Conservation (phyloP, 2,329 filamentous ascomycete genomes). For the Neurospora sp. region DNA sequence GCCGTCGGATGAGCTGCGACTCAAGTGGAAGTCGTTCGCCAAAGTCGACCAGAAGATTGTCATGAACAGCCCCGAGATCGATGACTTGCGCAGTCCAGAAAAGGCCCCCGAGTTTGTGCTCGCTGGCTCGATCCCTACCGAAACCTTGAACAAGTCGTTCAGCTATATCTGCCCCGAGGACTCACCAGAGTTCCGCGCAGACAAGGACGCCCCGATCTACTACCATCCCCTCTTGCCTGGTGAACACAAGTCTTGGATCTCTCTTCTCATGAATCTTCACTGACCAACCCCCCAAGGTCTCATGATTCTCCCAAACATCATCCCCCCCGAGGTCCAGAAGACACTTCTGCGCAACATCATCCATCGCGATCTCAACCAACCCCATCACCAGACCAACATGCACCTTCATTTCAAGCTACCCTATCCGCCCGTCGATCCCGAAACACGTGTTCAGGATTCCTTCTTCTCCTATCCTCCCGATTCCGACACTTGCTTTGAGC, state of each 20-base stretch:
- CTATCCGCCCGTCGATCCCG: slow-evolving; percentile 15
- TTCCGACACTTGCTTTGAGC: slow-evolving; percentile 45
- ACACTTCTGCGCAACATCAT: slow-evolving; percentile 63
- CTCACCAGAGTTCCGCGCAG: slow-evolving; percentile 20
- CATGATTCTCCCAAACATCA: slow-evolving; percentile 62
- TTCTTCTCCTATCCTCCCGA: slow-evolving; percentile 44
- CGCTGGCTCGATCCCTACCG: slow-evolving; percentile 31
- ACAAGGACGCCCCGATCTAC: slow-evolving; percentile 42
- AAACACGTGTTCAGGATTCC: slow-evolving; percentile 24
- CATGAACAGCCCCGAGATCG: slow-evolving; percentile 43
- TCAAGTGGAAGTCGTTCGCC: slow-evolving; percentile 66
- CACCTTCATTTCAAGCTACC: slow-evolving; percentile 27
- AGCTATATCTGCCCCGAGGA: slow-evolving; percentile 27
- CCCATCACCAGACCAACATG: slow-evolving; percentile 74
- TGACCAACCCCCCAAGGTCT: slow-evolving; percentile 48
- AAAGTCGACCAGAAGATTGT: slow-evolving; percentile 45
- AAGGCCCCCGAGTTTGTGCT: slow-evolving; percentile 34
- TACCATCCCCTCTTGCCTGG: slow-evolving; percentile 59
- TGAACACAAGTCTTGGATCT: slow-evolving; percentile 25
- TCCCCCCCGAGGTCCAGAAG: slow-evolving; percentile 60
- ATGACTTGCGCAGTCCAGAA: slow-evolving; percentile 35
- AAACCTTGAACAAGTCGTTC: slow-evolving; percentile 35
- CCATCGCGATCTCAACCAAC: slow-evolving; percentile 53
- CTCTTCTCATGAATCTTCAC: not conserved
- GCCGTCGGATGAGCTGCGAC: slow-evolving; percentile 59